These are phyloP conservation scores for Eucalyptus decipiens DNA, from an alignment of 345 rosid species.

Conservation along the genomic window DNA sequence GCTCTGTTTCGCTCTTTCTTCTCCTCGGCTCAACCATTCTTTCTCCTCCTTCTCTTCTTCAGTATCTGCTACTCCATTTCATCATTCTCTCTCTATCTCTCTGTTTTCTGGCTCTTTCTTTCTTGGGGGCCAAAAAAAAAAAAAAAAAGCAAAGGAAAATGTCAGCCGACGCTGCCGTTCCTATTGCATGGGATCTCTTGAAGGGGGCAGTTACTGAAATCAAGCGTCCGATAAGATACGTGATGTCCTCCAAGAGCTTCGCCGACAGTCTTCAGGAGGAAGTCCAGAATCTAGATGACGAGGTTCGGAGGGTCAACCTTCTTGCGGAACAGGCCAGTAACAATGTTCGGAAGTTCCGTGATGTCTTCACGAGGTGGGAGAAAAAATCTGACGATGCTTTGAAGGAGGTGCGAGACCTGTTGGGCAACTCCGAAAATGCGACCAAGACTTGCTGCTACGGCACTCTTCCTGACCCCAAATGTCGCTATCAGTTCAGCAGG, in stretches of 20 bases:
- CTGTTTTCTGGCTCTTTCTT: background rate
- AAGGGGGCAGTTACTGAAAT: rapidly evolving
- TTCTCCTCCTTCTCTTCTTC: no score
- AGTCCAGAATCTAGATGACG: background rate
- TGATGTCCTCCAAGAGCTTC: background rate
- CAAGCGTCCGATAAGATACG: background rate
- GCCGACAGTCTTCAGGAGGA: background rate
- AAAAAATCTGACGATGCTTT: rapidly evolving
- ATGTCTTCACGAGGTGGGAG: rapidly evolving
- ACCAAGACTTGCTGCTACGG: background rate
- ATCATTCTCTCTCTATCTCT: background rate
- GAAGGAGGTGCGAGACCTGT: rapidly evolving
- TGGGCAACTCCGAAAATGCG: rapidly evolving
- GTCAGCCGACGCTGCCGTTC: rapidly evolving
- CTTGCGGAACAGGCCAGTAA: rapidly evolving
- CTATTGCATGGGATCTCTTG: background rate
- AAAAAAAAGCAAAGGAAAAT: no score
- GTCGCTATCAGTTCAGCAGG: background rate
- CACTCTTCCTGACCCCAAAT: background rate
- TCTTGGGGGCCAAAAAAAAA: background rate
- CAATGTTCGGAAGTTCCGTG: background rate
- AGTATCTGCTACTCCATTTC: no score
- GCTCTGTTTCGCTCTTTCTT: no score
- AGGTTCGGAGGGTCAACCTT: rapidly evolving
- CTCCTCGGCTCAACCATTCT: no score